Evolutionary conservation across 192 early-diverging fungal genomes (phyloP).

Genomic region (Umbelopsis sp.): DNA sequence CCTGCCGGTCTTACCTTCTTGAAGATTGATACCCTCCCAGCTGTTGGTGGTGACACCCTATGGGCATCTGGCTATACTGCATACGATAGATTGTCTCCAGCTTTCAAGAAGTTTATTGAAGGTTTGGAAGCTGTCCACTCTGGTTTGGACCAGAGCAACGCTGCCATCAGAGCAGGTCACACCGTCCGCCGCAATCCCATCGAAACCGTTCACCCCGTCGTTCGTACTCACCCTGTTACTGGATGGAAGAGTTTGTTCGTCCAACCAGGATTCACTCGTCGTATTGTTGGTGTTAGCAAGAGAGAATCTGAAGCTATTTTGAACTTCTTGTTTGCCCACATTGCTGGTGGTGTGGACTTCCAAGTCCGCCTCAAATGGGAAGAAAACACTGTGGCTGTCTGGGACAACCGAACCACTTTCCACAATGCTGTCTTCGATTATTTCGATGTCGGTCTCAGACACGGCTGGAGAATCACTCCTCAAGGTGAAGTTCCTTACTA

Average conservation of each 20-base stretch:
- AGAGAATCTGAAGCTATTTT: conserved; percentile 52
- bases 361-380: conserved; percentile 51
- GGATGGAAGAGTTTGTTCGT: conserved; percentile 61
- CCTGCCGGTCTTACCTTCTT: conserved; percentile 34
- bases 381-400: conserved; percentile 47
- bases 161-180: conserved; percentile 19
- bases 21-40: conserved; percentile 33
- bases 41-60: conserved; percentile 58
- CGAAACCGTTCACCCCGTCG: conserved; percentile 31
- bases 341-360: conserved; percentile 48
- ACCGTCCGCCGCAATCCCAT: conserved; percentile 20
- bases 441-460: conserved; percentile 22
- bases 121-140: conserved; percentile 57
- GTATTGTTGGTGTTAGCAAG: conserved; percentile 47
- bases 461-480: conserved; percentile 32
- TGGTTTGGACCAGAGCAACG: conserved; percentile 22
- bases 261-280: conserved; percentile 54
- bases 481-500: conserved; percentile 32
- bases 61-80: conserved; percentile 61
- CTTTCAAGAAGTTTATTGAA: conserved; percentile 57
- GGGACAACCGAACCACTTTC: conserved; percentile 46
- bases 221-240: conserved; percentile 65
- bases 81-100: conserved; percentile 62
- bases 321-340: conserved; percentile 49
- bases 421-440: conserved; percentile 42